Evolutionary conservation across 1,284 basidiomycete genomes (phyloP), one percentile per base, ranked within the genome.

Genomic region (Cystobasidium pallidum): DNA sequence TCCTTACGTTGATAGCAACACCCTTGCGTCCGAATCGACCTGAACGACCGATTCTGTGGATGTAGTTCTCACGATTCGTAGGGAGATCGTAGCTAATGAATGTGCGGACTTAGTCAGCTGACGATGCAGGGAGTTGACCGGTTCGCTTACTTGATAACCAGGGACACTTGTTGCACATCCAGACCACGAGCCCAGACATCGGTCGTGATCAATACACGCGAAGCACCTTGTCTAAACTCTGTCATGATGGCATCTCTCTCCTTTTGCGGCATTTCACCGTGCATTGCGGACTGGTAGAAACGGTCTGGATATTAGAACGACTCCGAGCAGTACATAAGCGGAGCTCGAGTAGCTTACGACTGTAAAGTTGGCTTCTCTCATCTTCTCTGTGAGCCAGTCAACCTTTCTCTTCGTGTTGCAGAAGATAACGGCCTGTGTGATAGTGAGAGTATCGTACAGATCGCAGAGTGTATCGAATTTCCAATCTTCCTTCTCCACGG

Each of bases 401-500:
- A 99, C 95, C 89, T 99, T 99, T 84, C 95, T 86, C 77, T 93
- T 86, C 4, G 95, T 99, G 84, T 99, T 99, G 84, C 96, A 99
- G 85, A 99, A 99, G 80, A 99, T 98, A 81, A 99, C 95, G 32
- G 96, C 95, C 85, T 99, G 96, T 0, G 96, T 99, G 82, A 99
- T 99, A 34, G 96, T 98, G 64, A 99, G 87, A 21, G 95, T 98
- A 82, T 99, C 96, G 83, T 99, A 99, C 66, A 95, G 83, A 83
- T 99, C 96, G 82, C 94, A 98, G 24, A 99, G 86, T 0, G 95
- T 99, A 83, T 99, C 96, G 79, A 98, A 95, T 82, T 99, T 99
- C 95, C 95, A 99, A 79, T 99, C 96, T 82, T 99, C 96, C 85
- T 98, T 98, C 83, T 99, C 96, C 71, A 99, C 95, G 32, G 95